Percentiles rank a stretch among this genome's conserved stretches.
phyloP scores from a whole-genome alignment of 164 flowering plant species.

The Berberis thunbergii region DNA sequence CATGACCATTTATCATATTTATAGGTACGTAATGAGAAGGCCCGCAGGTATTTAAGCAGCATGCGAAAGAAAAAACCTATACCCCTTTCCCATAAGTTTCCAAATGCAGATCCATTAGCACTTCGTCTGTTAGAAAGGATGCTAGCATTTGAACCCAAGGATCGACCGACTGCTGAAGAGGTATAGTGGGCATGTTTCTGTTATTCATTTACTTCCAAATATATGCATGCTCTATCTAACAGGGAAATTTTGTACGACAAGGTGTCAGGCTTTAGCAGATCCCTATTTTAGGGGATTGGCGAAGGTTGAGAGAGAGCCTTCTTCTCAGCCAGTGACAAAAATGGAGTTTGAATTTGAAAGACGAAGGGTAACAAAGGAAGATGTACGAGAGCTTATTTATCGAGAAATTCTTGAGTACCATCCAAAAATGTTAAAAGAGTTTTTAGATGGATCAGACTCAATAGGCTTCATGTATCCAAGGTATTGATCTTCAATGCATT shows the following conservation, averaged over 20 bases:
- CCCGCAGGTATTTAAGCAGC: constrained; percentile 88
- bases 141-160: constrained; percentile 96
- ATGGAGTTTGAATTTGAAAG: constrained; percentile 99
- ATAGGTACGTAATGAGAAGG: constrained; percentile 96
- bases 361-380: constrained; percentile 87
- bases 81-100: constrained; percentile 86
- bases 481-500: constrained; percentile 26
- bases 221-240: constrained; percentile 15
- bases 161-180: constrained; percentile 94
- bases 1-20: constrained; percentile 1
- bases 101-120: constrained; percentile 90
- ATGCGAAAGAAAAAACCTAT: constrained; percentile 84
- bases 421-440: constrained; percentile 90
- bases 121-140: constrained; percentile 82
- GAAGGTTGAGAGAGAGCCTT: constrained; percentile 94
- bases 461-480: constrained; percentile 97
- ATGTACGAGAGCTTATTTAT: constrained; percentile 87
- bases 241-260: constrained; percentile 14
- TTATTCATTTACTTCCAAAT: neutral
- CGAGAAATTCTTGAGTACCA: constrained; percentile 93
- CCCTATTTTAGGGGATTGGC: constrained; percentile 94
- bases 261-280: constrained; percentile 91
- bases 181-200: constrained; percentile 24
- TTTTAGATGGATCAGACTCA: constrained; percentile 74
- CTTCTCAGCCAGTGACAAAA: constrained; percentile 91